phyloP scores from a whole-genome alignment of 441 rosid genomes.

The Daphne laureola region DNA sequence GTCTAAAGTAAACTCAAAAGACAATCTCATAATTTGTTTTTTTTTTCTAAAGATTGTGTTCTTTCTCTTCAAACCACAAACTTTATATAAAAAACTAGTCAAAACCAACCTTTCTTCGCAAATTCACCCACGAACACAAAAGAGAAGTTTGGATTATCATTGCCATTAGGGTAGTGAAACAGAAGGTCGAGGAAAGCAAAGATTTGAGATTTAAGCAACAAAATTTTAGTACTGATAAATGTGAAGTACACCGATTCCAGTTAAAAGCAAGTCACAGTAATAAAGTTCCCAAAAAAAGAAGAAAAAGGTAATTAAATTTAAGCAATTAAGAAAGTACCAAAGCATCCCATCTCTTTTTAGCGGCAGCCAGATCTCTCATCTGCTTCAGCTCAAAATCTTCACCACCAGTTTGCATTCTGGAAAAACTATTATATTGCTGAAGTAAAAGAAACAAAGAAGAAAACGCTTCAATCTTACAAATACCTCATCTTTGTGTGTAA shows the following conservation, averaged over 20 bases:
- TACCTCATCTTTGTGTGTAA: slow-evolving; percentile 8
- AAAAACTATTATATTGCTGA: slow-evolving; percentile 28
- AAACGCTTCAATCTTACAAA: neutral
- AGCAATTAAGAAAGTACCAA: slow-evolving; percentile 34
- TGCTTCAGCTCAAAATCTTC: slow-evolving; percentile 83
- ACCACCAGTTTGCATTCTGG: slow-evolving; percentile 51
- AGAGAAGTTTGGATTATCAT: too few relatives aligned
- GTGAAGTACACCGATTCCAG: too few relatives aligned
- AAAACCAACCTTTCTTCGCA: neutral
- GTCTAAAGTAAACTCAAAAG: neutral
- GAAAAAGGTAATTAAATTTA: neutral
- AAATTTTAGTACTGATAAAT: too few relatives aligned
- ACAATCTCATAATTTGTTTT: neutral
- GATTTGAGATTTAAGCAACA: too few relatives aligned
- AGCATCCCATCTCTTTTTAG: slow-evolving; percentile 90
- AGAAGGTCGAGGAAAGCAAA: too few relatives aligned
- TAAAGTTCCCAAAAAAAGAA: neutral
- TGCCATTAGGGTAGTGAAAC: too few relatives aligned
- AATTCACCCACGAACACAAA: too few relatives aligned
- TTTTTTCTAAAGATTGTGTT: slow-evolving; percentile 2
- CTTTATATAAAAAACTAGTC: neutral
- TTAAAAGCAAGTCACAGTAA: neutral
- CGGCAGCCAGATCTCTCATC: slow-evolving; percentile 88
- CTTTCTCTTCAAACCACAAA: slow-evolving; percentile 5
- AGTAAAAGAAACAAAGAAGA: slow-evolving; percentile 4